These are phyloP conservation scores for Chamaenerion angustifolium DNA, from an alignment of 345 rosid species.

Conservation along the genomic window DNA sequence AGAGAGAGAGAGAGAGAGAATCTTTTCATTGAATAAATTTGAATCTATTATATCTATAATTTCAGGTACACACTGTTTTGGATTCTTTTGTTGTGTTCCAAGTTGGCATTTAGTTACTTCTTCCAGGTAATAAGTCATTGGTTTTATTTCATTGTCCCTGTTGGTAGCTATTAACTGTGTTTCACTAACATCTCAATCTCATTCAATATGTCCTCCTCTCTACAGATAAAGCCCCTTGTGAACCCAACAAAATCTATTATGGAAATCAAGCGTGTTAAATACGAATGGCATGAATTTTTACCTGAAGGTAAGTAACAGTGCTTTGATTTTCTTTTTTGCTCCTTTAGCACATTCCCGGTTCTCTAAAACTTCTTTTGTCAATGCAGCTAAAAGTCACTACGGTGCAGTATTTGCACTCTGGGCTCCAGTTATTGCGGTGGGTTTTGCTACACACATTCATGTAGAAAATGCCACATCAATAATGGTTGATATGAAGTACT, in stretches of 20 bases:
- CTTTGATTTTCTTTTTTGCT: conserved; percentile 6
- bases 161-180: too few species aligned
- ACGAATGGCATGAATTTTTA: conserved; percentile 86
- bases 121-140: conserved; percentile 39
- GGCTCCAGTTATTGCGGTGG: conserved; percentile 69
- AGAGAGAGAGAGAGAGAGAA: too few species aligned
- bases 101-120: conserved; percentile 63
- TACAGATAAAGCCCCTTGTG: conserved; percentile 71
- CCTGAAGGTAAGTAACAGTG: conserved; percentile 43
- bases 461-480: too few species aligned
- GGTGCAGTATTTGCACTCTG: conserved; percentile 75
- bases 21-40: too few species aligned
- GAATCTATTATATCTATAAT: conserved; percentile 1
- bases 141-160: not conserved
- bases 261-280: conserved; percentile 46
- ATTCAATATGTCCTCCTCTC: not conserved
- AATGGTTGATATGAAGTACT: too few species aligned
- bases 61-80: conserved; percentile 83
- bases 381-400: conserved; percentile 53
- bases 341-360: conserved; percentile 5
- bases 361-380: conserved; percentile 8
- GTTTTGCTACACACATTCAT: conserved; percentile 4
- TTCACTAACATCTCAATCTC: too few species aligned
- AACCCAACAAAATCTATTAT: conserved; percentile 85
- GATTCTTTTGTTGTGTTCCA: conserved; percentile 60